phyloP scores from a whole-genome alignment of 2,329 filamentous ascomycete genomes.

The Stachybotrys echinatus region DNA sequence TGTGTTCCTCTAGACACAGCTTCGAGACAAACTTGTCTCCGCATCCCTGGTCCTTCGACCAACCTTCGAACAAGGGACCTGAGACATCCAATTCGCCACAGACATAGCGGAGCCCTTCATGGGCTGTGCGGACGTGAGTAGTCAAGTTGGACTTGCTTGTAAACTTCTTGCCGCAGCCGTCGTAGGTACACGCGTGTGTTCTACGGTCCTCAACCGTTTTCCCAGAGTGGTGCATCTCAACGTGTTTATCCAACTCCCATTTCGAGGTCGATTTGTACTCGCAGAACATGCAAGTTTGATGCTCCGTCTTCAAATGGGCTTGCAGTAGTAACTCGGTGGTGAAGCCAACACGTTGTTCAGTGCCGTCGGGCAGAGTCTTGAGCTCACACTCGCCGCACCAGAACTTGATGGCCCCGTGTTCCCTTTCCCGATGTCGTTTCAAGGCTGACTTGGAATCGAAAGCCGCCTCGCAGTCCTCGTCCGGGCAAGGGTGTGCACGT shows the following conservation, averaged over 20 bases:
- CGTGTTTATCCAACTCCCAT: conserved; percentile 66
- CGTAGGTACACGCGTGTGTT: conserved; percentile 59
- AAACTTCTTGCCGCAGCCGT: conserved; percentile 70
- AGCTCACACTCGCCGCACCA: conserved; percentile 70
- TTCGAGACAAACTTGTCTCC: conserved; percentile 73
- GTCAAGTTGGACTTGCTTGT: conserved; percentile 80
- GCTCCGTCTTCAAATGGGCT: conserved; percentile 65
- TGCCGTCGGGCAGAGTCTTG: conserved; percentile 30
- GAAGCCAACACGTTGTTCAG: conserved; percentile 52
- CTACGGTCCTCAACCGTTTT: conserved; percentile 58
- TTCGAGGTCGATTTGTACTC: conserved; percentile 61
- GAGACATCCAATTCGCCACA: conserved; percentile 66
- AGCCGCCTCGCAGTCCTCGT: conserved; percentile 55
- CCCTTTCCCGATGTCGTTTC: conserved; percentile 62
- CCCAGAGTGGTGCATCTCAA: conserved; percentile 70
- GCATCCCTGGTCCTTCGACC: conserved; percentile 65
- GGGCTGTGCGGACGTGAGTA: conserved; percentile 70
- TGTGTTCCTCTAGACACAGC: conserved; percentile 73
- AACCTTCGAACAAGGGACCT: conserved; percentile 51
- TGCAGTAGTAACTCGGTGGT: conserved; percentile 67
- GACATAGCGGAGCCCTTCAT: conserved; percentile 72
- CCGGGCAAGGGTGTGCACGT: conserved; percentile 65
- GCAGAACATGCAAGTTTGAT: conserved; percentile 74
- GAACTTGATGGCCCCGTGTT: conserved; percentile 66
- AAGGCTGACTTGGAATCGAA: conserved; percentile 72